These are phyloP conservation scores for Alternaria rosae DNA, from an alignment of 2,329 filamentous ascomycete genomes.

Conservation along the genomic window DNA sequence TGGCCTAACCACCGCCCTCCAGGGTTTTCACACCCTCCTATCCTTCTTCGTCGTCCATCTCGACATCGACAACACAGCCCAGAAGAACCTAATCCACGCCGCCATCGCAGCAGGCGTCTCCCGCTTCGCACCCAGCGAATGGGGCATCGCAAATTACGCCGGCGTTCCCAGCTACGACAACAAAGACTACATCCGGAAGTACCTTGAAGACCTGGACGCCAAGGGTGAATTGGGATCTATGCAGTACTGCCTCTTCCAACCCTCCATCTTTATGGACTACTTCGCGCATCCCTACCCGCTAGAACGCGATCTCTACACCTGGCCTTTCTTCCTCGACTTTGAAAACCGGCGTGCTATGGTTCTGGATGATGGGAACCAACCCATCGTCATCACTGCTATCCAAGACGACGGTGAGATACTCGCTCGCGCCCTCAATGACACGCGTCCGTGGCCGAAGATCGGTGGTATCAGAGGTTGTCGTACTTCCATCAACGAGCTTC, in stretches of 20 bases:
- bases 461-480: conserved; percentile 37
- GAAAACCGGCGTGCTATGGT: conserved; percentile 37
- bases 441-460: conserved; percentile 32
- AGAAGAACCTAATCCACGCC: conserved; percentile 45
- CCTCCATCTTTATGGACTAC: conserved; percentile 64
- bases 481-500: conserved; percentile 36
- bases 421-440: conserved; percentile 34
- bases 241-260: conserved; percentile 65
- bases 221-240: conserved; percentile 59
- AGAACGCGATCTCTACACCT: conserved; percentile 53
- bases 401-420: conserved; percentile 37
- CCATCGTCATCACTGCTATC: conserved; percentile 37
- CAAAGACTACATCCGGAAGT: conserved; percentile 60
- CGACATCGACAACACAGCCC: conserved; percentile 31
- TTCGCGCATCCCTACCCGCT: conserved; percentile 60
- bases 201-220: conserved; percentile 58
- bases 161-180: conserved; percentile 59
- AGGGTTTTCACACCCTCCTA: conserved; percentile 59
- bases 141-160: conserved; percentile 35
- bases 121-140: conserved; percentile 44
- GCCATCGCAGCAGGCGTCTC: conserved; percentile 38
- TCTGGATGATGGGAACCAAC: conserved; percentile 36
- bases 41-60: conserved; percentile 49
- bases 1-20: conserved; percentile 50
- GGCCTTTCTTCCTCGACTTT: conserved; percentile 45